Base-by-base conservation (phyloP, 2,329 filamentous ascomycete genomes). In the Grosmannia serpens region DNA sequence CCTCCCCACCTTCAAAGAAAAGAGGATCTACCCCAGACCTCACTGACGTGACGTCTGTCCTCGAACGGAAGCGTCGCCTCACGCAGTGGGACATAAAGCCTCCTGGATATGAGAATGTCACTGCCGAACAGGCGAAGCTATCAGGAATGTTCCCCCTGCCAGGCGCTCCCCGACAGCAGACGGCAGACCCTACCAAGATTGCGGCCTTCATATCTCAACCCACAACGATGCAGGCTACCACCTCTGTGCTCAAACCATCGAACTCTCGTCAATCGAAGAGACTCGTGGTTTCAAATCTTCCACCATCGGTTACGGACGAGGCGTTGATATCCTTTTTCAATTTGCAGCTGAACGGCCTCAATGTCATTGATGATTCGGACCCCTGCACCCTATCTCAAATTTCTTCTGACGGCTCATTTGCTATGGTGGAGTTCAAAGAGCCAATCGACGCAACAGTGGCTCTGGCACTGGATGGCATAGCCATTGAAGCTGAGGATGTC, bases 41-140 rank as follows among this genome's bases (percentile, higher is more conserved):
- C 69, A 95, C 91, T 61, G 85, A 95, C 67, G 77, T 95, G 60
- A 78, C 87, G n/a, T 83, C 90, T 4, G 79, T 99, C 60, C 77
- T 91, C 63, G 86, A 92, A 68, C 86, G 92, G 67, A 94, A 91
- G 78, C 87, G 95, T 65, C 87, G 94, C 60, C 77, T 99, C 78
- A 97, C 91, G 41, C 95, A 99, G 73, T 99, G 94, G 94, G 95
- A 99, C 71, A 96, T 99, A 72, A 99, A 99, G 75, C 94, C 94
- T 7, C 89, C 91, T 20, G 92, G 94, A 51, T 99, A 99, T 69
- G 95, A 99, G 69, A 95, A 94, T 72, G 92, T 99, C 64, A 96
- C 94, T 2, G 91, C 94, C 26, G 95, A 99, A 73, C 95, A 99
- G 72, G 95, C 94, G 55, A 99, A 99, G 77, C 81, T 99, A 51